Evolutionary conservation across 768 basidiomycete genomes (phyloP), one percentile per base, ranked within the genome.

Genomic region (Cantharellus anzutake): DNA sequence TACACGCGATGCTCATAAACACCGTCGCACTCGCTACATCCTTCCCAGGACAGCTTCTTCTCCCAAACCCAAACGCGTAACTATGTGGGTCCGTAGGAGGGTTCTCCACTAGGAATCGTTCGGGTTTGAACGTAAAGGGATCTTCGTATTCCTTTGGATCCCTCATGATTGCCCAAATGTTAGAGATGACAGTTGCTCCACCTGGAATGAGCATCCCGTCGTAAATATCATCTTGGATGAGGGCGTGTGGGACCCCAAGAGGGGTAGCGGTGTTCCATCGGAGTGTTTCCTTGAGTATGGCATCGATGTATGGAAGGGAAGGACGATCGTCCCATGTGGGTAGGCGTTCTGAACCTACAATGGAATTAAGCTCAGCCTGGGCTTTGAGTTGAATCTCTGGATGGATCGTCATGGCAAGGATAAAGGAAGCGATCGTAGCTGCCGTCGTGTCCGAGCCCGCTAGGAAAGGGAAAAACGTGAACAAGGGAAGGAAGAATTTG

Each of bases 311-410:
- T 4, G 65, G 63, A 41, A 63, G 50, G 55, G 59, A 2, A 41
- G 56, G 48, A 11, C 64, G 61, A 56, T 68, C 68, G 3, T 42
- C 58, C 29, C 60, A 59, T 2, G 62, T 62, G 0, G 66, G 53
- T 39, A 74, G 69, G 3, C 60, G 56, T 20, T 57, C 59, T 58
- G 59, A 39, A 20, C 69, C 67, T 16, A 70, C 60, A 4, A 69
- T 60, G 2, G 50, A 41, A 42, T 64, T 62, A 35, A 70, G 60
- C 48, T 70, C 68, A 7, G 60, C 64, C 14, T 68, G 66, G 2
- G 68, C 68, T 42, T 61, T 63, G 16, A 59, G 59, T 60, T 69
- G 69, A n/a, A 65, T 56, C 0, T 66, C 65, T 3, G 64, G 67
- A 42, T 60, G 62, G 7, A 62, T 5, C 14, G 59, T 61, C 61